These are phyloP conservation scores for Diversispora eburnea DNA, from an alignment of 192 early-diverging fungal species.

Conservation along the genomic window DNA sequence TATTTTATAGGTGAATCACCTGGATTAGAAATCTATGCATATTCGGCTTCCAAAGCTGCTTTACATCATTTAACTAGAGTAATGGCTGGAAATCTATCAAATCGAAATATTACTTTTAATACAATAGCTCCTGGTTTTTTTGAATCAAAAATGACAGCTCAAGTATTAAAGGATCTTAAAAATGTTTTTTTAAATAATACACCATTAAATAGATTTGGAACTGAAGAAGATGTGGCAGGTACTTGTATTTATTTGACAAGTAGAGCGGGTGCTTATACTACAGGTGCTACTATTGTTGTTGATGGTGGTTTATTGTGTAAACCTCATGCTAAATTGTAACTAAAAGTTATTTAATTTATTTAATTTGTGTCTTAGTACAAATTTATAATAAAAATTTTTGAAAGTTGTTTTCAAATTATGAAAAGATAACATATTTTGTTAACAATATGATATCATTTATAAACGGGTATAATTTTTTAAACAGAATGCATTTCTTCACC, in stretches of 20 bases:
- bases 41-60: slow-evolving; percentile 76
- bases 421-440: too few relatives aligned
- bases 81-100: slow-evolving; percentile 56
- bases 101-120: slow-evolving; percentile 58
- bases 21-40: slow-evolving; percentile 57
- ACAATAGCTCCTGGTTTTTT: slow-evolving; percentile 72
- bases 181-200: slow-evolving; percentile 46
- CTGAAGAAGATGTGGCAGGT: slow-evolving; percentile 82
- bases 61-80: slow-evolving; percentile 70
- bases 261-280: slow-evolving; percentile 74
- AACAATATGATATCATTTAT: too few relatives aligned
- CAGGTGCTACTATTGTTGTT: slow-evolving; percentile 75
- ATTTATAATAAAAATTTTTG: too few relatives aligned
- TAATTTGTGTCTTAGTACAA: too few relatives aligned
- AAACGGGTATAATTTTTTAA: too few relatives aligned
- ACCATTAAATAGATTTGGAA: slow-evolving; percentile 77
- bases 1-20: not conserved
- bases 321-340: not conserved
- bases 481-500: too few relatives aligned
- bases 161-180: not conserved
- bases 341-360: not conserved
- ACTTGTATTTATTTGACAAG: slow-evolving; percentile 74
- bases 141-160: slow-evolving; percentile 38
- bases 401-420: too few relatives aligned
- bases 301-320: slow-evolving; percentile 63